Evolutionary conservation across 106 monocot species (phyloP), one percentile per base, ranked within the genome.

Genomic region (Apostasia ramifera): DNA sequence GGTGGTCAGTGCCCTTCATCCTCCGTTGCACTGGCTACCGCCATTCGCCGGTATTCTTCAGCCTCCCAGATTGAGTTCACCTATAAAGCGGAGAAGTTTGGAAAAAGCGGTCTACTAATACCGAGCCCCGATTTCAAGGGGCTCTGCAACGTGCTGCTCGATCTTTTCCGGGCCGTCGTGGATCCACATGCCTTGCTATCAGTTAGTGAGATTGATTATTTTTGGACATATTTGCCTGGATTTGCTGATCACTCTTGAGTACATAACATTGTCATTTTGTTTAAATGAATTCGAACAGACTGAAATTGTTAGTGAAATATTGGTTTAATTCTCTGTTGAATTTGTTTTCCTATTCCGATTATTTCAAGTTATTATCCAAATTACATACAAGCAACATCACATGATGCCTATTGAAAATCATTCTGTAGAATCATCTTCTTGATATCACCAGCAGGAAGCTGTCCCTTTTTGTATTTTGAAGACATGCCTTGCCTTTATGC

Each of bases 141-240:
- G 59, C 74, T 90, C 10, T 90, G 89, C 63, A 13, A 75, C 55
- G 82, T 77, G 77, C 89, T 85, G 83, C 69, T 90, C 49, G 80
- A 85, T 15, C 78, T 90, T 11, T 90, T 90, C 64, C 72, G 85
- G 4, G 77, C 70, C 61, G 82, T 78, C 37, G 82, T 90, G 38
- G 73, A 90, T 47, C 72, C 47, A 2, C 75, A 85, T n/a, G 89
- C 82, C 49, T 40, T 78, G 26, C 69, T 90, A 1, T 90, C 89
- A 78, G 89, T 90, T 42, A 71, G 76, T 71, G 1, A 44, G 2
- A 4, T 52, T 54, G 8, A 61, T 61, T 61, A 8, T 8, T 50
- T 4, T 50, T 50, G 50, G 50, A 50, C 8, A 50, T 4, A 50
- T 50, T 50, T 50, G 50, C 8, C 8, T 50, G 50, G 50, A 5